Evolutionary conservation across 805 yeast genomes (phyloP).

Genomic region (Phaffomyces antillensis): DNA sequence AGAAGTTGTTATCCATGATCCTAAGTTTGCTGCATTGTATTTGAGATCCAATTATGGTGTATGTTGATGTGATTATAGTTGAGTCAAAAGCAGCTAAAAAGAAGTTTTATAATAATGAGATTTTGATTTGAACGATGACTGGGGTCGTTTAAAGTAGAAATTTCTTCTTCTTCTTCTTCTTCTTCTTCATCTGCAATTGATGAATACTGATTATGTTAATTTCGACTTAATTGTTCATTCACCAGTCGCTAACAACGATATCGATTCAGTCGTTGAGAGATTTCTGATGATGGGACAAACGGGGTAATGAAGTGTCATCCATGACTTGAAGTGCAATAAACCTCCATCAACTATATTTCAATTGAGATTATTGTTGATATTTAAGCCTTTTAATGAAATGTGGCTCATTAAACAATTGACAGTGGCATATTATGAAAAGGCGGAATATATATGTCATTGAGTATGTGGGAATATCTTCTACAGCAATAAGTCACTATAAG

Average conservation of each 20-base stretch:
- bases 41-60: conserved; percentile 39
- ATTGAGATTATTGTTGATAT: too few species aligned
- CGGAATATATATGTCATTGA: too few species aligned
- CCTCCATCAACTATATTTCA: too few species aligned
- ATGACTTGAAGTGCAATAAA: too few species aligned
- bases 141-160: conserved; percentile 14
- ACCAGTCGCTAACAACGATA: conserved; percentile 12
- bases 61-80: conserved; percentile 42
- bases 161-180: conserved; percentile 7
- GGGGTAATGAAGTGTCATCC: background rate
- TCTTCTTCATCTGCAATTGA: background rate
- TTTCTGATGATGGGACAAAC: background rate
- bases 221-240: conserved; percentile 1
- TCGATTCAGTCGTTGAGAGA: conserved; percentile 9
- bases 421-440: background rate
- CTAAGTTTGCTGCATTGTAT: conserved; percentile 28
- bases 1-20: conserved; percentile 37
- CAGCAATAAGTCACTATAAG: background rate
- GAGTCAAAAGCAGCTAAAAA: conserved; percentile 42
- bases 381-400: background rate
- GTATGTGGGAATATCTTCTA: too few species aligned
- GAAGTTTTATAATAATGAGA: conserved; percentile 30
- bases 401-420: background rate
- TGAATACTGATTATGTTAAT: background rate
- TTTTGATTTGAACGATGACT: conserved; percentile 27